Conservation (phyloP, 805 yeast species). For the Starmerella apicola region DNA sequence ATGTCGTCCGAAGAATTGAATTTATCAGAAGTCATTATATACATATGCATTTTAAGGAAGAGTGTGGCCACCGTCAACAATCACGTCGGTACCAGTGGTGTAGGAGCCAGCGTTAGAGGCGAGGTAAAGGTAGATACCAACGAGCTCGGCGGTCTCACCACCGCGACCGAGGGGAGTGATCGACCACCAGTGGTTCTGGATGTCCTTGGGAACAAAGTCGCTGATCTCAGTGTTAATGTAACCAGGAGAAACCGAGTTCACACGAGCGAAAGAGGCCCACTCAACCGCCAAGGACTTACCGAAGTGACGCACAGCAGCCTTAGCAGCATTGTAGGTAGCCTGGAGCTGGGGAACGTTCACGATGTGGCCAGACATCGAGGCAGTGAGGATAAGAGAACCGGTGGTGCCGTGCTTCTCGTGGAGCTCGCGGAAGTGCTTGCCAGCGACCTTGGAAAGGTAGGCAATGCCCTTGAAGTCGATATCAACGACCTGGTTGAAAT, state of each 20-base stretch:
- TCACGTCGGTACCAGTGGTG: slow-evolving; percentile 66
- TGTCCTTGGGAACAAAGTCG: slow-evolving; percentile 35
- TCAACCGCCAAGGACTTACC: slow-evolving; percentile 72
- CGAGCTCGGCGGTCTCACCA: slow-evolving; percentile 59
- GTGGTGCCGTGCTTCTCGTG: slow-evolving; percentile 29
- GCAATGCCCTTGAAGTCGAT: slow-evolving; percentile 71
- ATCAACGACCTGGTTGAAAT: slow-evolving; percentile 62
- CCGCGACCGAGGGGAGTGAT: slow-evolving; percentile 46
- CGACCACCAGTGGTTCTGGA: slow-evolving; percentile 38
- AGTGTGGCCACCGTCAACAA: slow-evolving; percentile 70
- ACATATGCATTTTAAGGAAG: slow-evolving; percentile 29
- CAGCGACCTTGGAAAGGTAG: slow-evolving; percentile 65
- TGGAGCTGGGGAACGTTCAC: slow-evolving; percentile 80
- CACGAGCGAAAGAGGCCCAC: slow-evolving; percentile 84
- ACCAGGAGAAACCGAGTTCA: slow-evolving; percentile 76
- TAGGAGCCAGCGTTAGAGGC: slow-evolving; percentile 72
- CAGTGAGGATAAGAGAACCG: slow-evolving; percentile 75
- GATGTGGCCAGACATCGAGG: slow-evolving; percentile 81
- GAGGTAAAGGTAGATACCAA: slow-evolving; percentile 67
- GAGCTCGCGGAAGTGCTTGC: slow-evolving; percentile 58
- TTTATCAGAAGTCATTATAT: too few relatives aligned
- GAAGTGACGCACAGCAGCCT: slow-evolving; percentile 71
- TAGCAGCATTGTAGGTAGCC: slow-evolving; percentile 75
- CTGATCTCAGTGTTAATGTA: slow-evolving; percentile 64
- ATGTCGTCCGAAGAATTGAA: too few relatives aligned